A percentile compares a stretch with the other conserved stretches of the same genome.
Evolutionary conservation across 2,329 filamentous ascomycete species (phyloP).

Genomic region (Basipetospora chlamydospora): DNA sequence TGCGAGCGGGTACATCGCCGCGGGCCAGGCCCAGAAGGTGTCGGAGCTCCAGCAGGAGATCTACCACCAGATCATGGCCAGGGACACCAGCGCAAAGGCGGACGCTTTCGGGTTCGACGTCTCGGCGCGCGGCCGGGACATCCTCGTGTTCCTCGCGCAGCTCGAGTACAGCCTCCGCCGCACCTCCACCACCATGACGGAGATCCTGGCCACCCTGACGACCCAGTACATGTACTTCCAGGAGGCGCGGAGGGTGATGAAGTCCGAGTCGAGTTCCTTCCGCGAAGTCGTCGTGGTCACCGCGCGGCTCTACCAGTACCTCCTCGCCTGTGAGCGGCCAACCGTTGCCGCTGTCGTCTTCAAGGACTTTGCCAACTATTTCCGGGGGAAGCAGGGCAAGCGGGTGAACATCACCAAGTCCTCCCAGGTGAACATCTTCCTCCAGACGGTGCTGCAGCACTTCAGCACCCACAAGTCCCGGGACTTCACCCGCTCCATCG

Average conservation of each 20-base stretch:
- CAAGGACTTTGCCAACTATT: constrained; percentile 17
- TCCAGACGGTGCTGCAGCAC: constrained; percentile 17
- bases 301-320: constrained; percentile 19
- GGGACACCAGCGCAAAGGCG: constrained; percentile 17
- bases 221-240: constrained; percentile 25
- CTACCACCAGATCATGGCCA: constrained; percentile 22
- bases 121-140: constrained; percentile 17
- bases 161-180: constrained; percentile 23
- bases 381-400: constrained; percentile 17
- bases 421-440: constrained; percentile 16
- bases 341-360: constrained; percentile 14
- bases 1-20: constrained; percentile 19
- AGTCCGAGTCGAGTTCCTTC: constrained; percentile 20
- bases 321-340: constrained; percentile 14
- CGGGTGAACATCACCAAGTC: constrained; percentile 14
- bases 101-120: constrained; percentile 17
- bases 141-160: constrained; percentile 27
- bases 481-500: constrained; percentile 21
- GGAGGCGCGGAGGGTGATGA: constrained; percentile 20
- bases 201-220: constrained; percentile 26
- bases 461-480: constrained; percentile 19
- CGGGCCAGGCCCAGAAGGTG: constrained; percentile 17
- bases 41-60: constrained; percentile 20
- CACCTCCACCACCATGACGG: constrained; percentile 19
- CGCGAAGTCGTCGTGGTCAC: constrained; percentile 19